phyloP scores from a whole-genome alignment of 805 yeast genomes.

The Wickerhamomyces canadensis region DNA sequence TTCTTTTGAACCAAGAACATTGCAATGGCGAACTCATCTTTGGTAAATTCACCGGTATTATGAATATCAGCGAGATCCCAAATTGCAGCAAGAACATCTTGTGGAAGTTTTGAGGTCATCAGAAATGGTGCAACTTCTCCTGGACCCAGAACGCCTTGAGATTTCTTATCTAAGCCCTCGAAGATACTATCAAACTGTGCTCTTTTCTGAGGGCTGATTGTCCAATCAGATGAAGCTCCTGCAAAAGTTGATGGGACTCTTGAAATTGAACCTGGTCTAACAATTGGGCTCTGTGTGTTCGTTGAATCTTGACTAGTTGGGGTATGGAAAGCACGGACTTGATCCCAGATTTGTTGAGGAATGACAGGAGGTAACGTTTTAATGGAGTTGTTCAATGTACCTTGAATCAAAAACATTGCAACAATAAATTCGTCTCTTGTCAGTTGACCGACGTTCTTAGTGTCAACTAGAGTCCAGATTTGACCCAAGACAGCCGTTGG shows the following conservation, averaged over 20 bases:
- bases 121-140: conserved; percentile 83
- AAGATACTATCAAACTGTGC: conserved; percentile 78
- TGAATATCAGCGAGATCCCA: conserved; percentile 95
- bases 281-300: conserved; percentile 15
- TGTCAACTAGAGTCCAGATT: conserved; percentile 87
- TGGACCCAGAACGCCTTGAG: conserved; percentile 61
- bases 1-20: conserved; percentile 87
- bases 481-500: conserved; percentile 74
- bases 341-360: conserved; percentile 38
- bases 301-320: conserved; percentile 15
- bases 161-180: conserved; percentile 64
- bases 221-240: conserved; percentile 53
- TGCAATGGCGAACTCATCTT: conserved; percentile 85
- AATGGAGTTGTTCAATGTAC: conserved; percentile 60
- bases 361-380: conserved; percentile 48
- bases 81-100: conserved; percentile 76
- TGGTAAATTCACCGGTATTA: conserved; percentile 76
- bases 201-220: conserved; percentile 58
- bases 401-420: conserved; percentile 94
- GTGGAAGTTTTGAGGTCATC: conserved; percentile 80
- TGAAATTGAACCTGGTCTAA: conserved; percentile 21
- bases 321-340: conserved; percentile 20
- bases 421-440: conserved; percentile 72
- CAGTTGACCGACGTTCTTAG: conserved; percentile 65
- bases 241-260: conserved; percentile 33